A percentile compares a stretch with the other conserved stretches of the same genome.
phyloP scores from a whole-genome alignment of 441 rosid genomes.

The Dalechampia spathulata region DNA sequence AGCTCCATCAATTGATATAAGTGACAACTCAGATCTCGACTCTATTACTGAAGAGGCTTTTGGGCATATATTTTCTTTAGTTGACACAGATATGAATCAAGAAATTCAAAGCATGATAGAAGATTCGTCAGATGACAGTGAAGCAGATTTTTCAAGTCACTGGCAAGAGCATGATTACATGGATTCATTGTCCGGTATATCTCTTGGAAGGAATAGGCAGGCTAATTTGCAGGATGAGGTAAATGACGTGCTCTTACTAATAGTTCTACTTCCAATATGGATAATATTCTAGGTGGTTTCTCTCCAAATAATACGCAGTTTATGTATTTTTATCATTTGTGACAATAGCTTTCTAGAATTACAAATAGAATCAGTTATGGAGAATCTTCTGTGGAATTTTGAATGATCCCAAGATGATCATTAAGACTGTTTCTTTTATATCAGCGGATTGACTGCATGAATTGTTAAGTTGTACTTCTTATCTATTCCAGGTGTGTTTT shows the following conservation, averaged over 20 bases:
- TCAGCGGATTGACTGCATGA: neutral
- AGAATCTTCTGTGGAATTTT: neutral
- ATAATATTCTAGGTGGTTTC: too few relatives aligned
- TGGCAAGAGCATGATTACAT: slow-evolving; percentile 34
- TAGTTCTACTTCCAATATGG: too few relatives aligned
- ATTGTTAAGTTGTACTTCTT: slow-evolving; percentile 12
- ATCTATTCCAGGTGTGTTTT: slow-evolving; percentile 37
- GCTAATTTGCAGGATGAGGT: slow-evolving; percentile 47
- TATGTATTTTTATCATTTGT: too few relatives aligned
- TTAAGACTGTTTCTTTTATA: neutral
- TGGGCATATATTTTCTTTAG: slow-evolving; percentile 29
- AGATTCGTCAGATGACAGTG: slow-evolving; percentile 54
- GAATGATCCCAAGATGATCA: neutral
- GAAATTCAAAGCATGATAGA: slow-evolving; percentile 28
- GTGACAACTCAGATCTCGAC: slow-evolving; percentile 27
- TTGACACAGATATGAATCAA: slow-evolving; percentile 20
- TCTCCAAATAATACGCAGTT: too few relatives aligned
- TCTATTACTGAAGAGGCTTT: slow-evolving; percentile 34
- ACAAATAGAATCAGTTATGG: neutral
- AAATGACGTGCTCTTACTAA: slow-evolving; percentile 8
- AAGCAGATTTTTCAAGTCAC: slow-evolving; percentile 49
- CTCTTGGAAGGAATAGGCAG: slow-evolving; percentile 36
- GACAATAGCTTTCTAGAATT: too few relatives aligned
- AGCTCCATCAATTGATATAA: slow-evolving; percentile 18
- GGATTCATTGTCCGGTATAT: slow-evolving; percentile 27